Evolutionary conservation across 192 early-diverging fungal genomes (phyloP), one percentile per base, ranked within the genome.

Genomic region (Backusella circina): DNA sequence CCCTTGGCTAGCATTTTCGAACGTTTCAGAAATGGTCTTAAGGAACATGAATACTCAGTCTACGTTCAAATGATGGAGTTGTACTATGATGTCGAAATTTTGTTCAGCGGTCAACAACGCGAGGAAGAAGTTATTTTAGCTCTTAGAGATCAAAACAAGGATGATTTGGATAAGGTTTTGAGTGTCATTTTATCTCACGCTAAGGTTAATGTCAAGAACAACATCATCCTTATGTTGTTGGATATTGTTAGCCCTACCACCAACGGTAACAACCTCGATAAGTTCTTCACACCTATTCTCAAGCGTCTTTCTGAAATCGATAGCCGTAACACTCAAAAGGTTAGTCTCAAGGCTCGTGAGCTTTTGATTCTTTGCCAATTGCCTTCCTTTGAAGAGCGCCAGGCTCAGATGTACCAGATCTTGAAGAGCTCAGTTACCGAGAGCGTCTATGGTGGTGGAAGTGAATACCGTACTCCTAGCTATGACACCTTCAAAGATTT

Each of bases 281-380:
- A 88, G 67, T 86, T 79, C 74, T 98, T 93, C 85, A 87, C 88
- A 65, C 90, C 92, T 32, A 85, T 96, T 5, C 85, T 98, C 47
- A 91, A 93, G 80, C 86, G 84, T 64, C 78, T 97, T 61, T 92
- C 98, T 26, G 91, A 90, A 68, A 84, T 99, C 68, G 85, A 86
- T 8, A 89, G 92, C 38, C 87, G 92, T 36, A 77, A 86, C 4
- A 93, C 95, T 5, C 86, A 92, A 77, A 96, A 96, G 87, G 95
- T 98, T 31, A 91, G 96, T 30, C 86, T 98, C n/a, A 92, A 94
- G 82, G 97, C 96, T 7, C 93, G 98, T 80, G 98, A 98, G 82
- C 85, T 97, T 57, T 85, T 99, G 57, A 96, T 98, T 68, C 93
- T 93, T 76, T 93, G 92, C 86, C 96, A 97, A 80, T 80, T 97